These are phyloP conservation scores for Kwoniella sp. DNA, from an alignment of 768 basidiomycete species.

Conservation along the genomic window DNA sequence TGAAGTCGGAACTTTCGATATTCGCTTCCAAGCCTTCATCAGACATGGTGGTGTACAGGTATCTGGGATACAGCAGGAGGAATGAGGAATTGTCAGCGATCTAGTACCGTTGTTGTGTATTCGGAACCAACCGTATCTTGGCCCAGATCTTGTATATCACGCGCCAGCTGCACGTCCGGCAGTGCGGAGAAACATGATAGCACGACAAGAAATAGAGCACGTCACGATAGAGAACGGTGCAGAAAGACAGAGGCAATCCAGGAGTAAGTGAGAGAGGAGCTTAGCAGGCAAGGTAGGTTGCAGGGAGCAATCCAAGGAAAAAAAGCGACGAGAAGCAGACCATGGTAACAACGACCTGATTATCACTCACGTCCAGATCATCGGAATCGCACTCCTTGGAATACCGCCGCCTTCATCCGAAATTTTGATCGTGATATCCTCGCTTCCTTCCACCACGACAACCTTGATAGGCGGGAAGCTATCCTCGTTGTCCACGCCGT, in stretches of 20 bases:
- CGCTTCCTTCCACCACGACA: constrained; percentile 93
- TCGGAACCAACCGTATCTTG: constrained; percentile 12
- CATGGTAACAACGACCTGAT: too few species aligned
- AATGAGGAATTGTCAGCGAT: too few species aligned
- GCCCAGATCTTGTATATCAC: not conserved
- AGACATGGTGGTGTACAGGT: constrained; percentile 59
- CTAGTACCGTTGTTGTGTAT: not conserved
- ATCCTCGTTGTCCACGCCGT: constrained; percentile 77
- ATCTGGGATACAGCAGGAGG: constrained; percentile 30
- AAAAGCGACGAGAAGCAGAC: constrained; percentile 2
- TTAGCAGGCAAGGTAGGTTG: not conserved
- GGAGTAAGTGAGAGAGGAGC: not conserved
- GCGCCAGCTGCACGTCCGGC: not conserved
- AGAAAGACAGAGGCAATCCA: not conserved
- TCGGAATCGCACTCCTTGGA: constrained; percentile 70
- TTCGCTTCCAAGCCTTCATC: constrained; percentile 70
- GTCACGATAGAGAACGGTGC: not conserved
- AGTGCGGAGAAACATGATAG: not conserved
- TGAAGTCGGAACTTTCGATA: constrained; percentile 68
- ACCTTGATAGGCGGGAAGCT: constrained; percentile 88
- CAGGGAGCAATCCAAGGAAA: not conserved
- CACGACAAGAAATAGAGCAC: not conserved
- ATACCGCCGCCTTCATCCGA: constrained; percentile 97
- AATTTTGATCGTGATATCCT: constrained; percentile 99
- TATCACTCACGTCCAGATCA: constrained; percentile 99